Evolutionary conservation across 2,329 filamentous ascomycete species (phyloP).

Genomic region (Cercospora sp.): DNA sequence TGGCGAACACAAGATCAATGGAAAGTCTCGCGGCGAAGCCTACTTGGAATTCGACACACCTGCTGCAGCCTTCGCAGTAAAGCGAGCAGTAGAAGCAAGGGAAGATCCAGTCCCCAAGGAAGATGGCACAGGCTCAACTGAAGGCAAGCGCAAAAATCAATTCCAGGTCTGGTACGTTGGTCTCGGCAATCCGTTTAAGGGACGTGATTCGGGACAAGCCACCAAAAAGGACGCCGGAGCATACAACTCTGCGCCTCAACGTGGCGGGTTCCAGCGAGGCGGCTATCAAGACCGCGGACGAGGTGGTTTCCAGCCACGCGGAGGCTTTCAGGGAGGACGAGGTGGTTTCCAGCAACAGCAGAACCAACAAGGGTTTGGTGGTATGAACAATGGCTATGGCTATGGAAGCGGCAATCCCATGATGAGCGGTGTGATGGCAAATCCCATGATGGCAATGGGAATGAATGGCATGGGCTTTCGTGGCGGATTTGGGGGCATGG

Average conservation of each 20-base stretch:
- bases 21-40: conserved; percentile 92
- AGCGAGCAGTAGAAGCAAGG: conserved; percentile 69
- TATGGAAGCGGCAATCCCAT: conserved; percentile 16
- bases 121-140: not conserved
- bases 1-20: conserved; percentile 98
- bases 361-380: conserved; percentile 22
- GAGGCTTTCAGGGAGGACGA: conserved; percentile 34
- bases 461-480: conserved; percentile 32
- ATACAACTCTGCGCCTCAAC: conserved; percentile 31
- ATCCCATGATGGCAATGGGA: conserved; percentile 25
- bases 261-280: conserved; percentile 42
- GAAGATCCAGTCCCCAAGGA: conserved; percentile 26
- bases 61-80: conserved; percentile 81
- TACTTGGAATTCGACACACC: conserved; percentile 82
- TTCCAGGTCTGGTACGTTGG: conserved; percentile 60
- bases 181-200: conserved; percentile 27
- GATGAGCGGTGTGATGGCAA: conserved; percentile 19
- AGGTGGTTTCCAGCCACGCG: conserved; percentile 26
- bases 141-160: conserved; percentile 59
- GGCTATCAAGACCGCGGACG: conserved; percentile 49
- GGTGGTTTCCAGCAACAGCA: conserved; percentile 33
- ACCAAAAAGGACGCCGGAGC: conserved; percentile 42
- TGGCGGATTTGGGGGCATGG: conserved; percentile 40
- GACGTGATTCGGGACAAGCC: conserved; percentile 52
- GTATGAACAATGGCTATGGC: conserved; percentile 29